These are phyloP conservation scores for Barnettozyma wickerhamii DNA, from an alignment of 805 yeast genomes.

Conservation along the genomic window DNA sequence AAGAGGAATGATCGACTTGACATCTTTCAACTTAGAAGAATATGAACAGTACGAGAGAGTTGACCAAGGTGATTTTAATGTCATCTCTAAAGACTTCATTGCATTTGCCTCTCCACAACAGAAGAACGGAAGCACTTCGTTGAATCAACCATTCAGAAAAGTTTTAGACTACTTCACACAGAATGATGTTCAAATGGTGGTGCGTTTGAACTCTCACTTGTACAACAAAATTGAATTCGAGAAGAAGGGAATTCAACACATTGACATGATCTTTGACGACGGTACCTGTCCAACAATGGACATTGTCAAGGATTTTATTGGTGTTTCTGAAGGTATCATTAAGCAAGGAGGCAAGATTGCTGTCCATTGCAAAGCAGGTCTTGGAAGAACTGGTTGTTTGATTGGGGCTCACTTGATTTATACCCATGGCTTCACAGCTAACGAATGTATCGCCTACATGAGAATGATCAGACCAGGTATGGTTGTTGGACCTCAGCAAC, in stretches of 20 bases:
- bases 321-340: constrained; percentile 90
- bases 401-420: constrained; percentile 96
- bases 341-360: constrained; percentile 89
- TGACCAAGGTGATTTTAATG: constrained; percentile 95
- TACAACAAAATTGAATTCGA: constrained; percentile 85
- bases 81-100: constrained; percentile 85
- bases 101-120: constrained; percentile 98
- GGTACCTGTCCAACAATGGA: constrained; percentile 97
- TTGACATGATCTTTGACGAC: constrained; percentile 96
- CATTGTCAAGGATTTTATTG: constrained; percentile 86
- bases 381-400: constrained; percentile 96
- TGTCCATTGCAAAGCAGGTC: constrained; percentile 98
- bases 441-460: constrained; percentile 95
- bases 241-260: constrained; percentile 76
- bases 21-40: constrained; percentile 84
- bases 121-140: constrained; percentile 35
- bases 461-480: constrained; percentile 96
- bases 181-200: constrained; percentile 81
- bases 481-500: constrained; percentile 99
- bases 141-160: constrained; percentile 74
- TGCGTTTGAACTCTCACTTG: constrained; percentile 85
- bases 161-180: constrained; percentile 74
- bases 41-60: constrained; percentile 94
- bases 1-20: constrained; percentile 80
- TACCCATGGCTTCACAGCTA: constrained; percentile 95